A percentile compares a stretch with the other conserved stretches of the same genome.
Evolutionary conservation across 2,329 filamentous ascomycete species (phyloP).

Genomic region (Colletotrichum siamense): DNA sequence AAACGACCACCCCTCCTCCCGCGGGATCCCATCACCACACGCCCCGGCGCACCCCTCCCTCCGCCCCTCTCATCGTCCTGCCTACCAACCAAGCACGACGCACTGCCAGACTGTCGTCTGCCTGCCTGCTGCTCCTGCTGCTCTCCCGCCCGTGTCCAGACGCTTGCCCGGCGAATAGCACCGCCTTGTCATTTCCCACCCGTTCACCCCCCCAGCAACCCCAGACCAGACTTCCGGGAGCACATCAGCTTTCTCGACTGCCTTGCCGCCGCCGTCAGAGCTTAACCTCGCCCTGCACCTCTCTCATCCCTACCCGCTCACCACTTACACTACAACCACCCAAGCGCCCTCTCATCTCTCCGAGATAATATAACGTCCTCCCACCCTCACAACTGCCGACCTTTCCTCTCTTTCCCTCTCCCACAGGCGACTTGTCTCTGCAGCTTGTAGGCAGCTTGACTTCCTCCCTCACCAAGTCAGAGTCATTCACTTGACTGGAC

Average conservation of each 20-base stretch:
- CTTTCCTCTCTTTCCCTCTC: constrained; percentile 26
- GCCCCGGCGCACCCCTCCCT: constrained; percentile 10
- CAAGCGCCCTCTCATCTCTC: constrained; percentile 36
- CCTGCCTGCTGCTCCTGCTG: constrained; percentile 2
- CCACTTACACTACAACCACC: constrained; percentile 22
- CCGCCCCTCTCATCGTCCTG: constrained; percentile 12
- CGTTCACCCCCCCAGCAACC: constrained; percentile 20
- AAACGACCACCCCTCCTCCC: background rate
- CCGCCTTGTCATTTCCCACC: constrained; percentile 17
- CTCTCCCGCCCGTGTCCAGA: constrained; percentile 14
- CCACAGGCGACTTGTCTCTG: constrained; percentile 42
- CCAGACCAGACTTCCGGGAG: constrained; percentile 21
- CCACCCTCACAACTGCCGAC: constrained; percentile 38
- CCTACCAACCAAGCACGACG: background rate
- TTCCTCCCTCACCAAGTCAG: constrained; percentile 39
- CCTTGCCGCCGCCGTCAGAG: constrained; percentile 22
- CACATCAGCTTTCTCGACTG: constrained; percentile 14
- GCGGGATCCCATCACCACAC: constrained; percentile 13
- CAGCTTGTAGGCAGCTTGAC: constrained; percentile 37
- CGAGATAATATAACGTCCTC: constrained; percentile 40
- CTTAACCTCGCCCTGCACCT: constrained; percentile 19
- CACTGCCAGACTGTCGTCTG: constrained; percentile 5
- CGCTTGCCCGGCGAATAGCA: constrained; percentile 13
- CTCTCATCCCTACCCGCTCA: background rate
- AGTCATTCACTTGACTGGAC: constrained; percentile 54